These are phyloP conservation scores for Volvariella volvacea DNA, from an alignment of 1,284 basidiomycete genomes.

Conservation along the genomic window DNA sequence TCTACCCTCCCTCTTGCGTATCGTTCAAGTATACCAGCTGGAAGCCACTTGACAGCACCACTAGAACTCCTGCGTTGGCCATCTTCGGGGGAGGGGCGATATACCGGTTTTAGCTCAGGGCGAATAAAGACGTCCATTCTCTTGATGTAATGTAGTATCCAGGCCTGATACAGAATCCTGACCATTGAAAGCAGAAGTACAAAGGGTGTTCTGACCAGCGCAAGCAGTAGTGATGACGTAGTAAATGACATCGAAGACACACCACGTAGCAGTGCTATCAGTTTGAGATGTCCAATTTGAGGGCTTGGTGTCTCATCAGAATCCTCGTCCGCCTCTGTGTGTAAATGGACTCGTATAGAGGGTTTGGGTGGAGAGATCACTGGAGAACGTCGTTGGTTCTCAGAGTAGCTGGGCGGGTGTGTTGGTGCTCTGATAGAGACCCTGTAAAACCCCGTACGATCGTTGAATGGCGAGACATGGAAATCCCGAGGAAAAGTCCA, in stretches of 20 bases:
- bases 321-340: conserved; percentile 18
- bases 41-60: conserved; percentile 43
- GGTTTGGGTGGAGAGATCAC: conserved; percentile 22
- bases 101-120: conserved; percentile 48
- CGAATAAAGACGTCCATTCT: conserved; percentile 56
- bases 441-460: conserved; percentile 62
- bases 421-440: conserved; percentile 42
- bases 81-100: conserved; percentile 6
- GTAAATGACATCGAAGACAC: conserved; percentile 35
- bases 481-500: conserved; percentile 72
- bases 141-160: conserved; percentile 60
- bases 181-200: conserved; percentile 52
- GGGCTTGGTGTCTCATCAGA: conserved; percentile 7
- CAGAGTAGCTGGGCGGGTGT: conserved; percentile 28
- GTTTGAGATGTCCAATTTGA: conserved; percentile 35
- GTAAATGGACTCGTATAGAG: conserved; percentile 39
- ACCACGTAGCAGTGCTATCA: conserved; percentile 40
- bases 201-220: conserved; percentile 45
- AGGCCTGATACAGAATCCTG: conserved; percentile 64
- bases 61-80: conserved; percentile 4
- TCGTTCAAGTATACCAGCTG: conserved; percentile 31
- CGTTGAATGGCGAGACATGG: conserved; percentile 80
- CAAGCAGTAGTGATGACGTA: conserved; percentile 30
- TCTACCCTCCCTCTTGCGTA: conserved; percentile 30
- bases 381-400: neutral